A percentile compares a stretch with the other conserved stretches of the same genome.
Conservation (phyloP, 768 basidiomycete genomes). For the Asterophora lycoperdoides region DNA sequence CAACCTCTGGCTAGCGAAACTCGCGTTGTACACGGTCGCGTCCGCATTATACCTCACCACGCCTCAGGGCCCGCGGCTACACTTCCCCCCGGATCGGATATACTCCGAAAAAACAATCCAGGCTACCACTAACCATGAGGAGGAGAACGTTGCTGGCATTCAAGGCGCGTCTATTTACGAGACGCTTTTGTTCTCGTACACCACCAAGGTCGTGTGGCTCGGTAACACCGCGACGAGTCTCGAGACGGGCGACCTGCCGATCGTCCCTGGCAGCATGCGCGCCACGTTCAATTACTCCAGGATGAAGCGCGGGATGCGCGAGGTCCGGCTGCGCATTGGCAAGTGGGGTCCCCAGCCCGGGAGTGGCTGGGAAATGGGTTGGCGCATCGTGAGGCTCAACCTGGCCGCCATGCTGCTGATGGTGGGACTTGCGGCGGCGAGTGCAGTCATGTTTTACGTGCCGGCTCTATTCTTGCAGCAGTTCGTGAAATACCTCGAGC, state of each 20-base stretch:
- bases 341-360: slow-evolving; percentile 59
- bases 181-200: slow-evolving; percentile 78
- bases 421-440: slow-evolving; percentile 46
- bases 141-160: slow-evolving; percentile 71
- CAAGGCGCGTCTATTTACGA: slow-evolving; percentile 58
- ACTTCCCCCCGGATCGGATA: slow-evolving; percentile 68
- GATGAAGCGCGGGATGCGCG: slow-evolving; percentile 58
- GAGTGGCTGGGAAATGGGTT: slow-evolving; percentile 61
- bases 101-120: slow-evolving; percentile 70
- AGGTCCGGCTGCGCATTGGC: slow-evolving; percentile 46
- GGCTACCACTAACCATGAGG: slow-evolving; percentile 54
- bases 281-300: slow-evolving; percentile 53
- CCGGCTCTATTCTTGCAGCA: slow-evolving; percentile 56
- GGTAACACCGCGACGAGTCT: slow-evolving; percentile 70
- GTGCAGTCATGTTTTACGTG: slow-evolving; percentile 63
- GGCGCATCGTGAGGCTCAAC: slow-evolving; percentile 61
- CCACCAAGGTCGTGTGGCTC: slow-evolving; percentile 82
- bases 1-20: slow-evolving; percentile 49
- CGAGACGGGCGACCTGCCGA: slow-evolving; percentile 85
- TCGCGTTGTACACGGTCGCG: slow-evolving; percentile 46
- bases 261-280: slow-evolving; percentile 73
- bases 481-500: slow-evolving; percentile 63
- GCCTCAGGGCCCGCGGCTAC: slow-evolving; percentile 69
- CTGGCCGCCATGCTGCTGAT: slow-evolving; percentile 33
- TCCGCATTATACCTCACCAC: slow-evolving; percentile 44